phyloP scores from a whole-genome alignment of 2,329 filamentous ascomycete genomes.

The Beauveria sp. region DNA sequence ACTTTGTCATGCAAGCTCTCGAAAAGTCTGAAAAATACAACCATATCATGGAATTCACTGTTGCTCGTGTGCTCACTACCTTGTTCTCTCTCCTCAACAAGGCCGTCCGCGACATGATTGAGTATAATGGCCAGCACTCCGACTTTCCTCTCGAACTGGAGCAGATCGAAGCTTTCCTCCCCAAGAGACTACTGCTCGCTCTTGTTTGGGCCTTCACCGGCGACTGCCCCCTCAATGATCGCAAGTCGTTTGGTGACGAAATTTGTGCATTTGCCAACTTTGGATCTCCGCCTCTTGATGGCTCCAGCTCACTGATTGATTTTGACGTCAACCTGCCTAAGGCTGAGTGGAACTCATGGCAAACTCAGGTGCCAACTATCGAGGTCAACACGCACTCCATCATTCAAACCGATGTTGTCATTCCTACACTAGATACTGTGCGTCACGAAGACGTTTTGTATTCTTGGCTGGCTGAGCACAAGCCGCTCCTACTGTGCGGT shows the following conservation, averaged over 20 bases:
- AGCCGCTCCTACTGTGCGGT: conserved; percentile 90
- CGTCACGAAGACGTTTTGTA: conserved; percentile 98
- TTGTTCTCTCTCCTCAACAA: conserved; percentile 96
- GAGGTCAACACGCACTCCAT: conserved; percentile 98
- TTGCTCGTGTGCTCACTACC: conserved; percentile 82
- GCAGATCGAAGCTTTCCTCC: conserved; percentile 79
- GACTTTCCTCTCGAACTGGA: conserved; percentile 91
- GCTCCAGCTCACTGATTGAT: conserved; percentile 83
- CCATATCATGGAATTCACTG: conserved; percentile 98
- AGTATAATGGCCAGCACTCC: conserved; percentile 90
- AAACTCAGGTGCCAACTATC: conserved; percentile 85
- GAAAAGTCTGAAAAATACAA: conserved; percentile 70
- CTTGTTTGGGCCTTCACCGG: conserved; percentile 94
- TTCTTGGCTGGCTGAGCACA: conserved; percentile 98
- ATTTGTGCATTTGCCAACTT: conserved; percentile 77
- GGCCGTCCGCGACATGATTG: conserved; percentile 80
- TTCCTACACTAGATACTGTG: conserved; percentile 93
- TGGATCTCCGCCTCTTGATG: conserved; percentile 72
- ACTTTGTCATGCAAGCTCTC: conserved; percentile 73
- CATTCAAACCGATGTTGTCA: conserved; percentile 96
- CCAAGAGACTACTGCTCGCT: conserved; percentile 89
- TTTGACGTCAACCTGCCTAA: conserved; percentile 84
- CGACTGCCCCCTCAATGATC: conserved; percentile 81
- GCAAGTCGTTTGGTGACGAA: conserved; percentile 82
- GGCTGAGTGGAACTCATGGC: conserved; percentile 88